Conservation (phyloP, 2,329 filamentous ascomycete genomes). For the Madurella fahalii region DNA sequence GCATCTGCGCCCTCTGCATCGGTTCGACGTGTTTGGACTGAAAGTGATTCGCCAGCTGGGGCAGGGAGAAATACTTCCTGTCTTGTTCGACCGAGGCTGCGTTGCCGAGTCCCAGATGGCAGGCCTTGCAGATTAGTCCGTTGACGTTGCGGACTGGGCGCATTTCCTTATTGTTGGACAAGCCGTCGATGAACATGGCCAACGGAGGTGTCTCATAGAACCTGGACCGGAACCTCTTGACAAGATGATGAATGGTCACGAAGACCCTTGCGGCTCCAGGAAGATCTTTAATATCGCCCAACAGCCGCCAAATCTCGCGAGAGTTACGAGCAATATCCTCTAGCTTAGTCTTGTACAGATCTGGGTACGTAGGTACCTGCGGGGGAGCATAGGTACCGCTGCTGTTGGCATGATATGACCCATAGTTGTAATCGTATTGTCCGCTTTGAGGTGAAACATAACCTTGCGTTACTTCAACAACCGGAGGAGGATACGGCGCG, state of each 20-base stretch:
- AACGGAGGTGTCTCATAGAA: constrained; percentile 57
- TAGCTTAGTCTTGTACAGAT: constrained; percentile 44
- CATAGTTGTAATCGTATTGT: constrained; percentile 23
- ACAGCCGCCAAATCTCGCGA: constrained; percentile 59
- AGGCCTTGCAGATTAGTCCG: constrained; percentile 53
- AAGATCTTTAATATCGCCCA: constrained; percentile 57
- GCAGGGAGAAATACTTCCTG: constrained; percentile 48
- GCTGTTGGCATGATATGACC: constrained; percentile 25
- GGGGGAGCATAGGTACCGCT: constrained; percentile 11
- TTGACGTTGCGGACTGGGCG: constrained; percentile 52
- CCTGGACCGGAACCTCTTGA: constrained; percentile 51
- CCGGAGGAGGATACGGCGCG: constrained; percentile 6
- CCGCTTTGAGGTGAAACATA: constrained; percentile 16
- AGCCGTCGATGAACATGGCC: constrained; percentile 54
- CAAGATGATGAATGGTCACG: constrained; percentile 60
- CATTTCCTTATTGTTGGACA: constrained; percentile 55
- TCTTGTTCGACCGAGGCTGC: constrained; percentile 29
- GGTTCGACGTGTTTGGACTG: constrained; percentile 41
- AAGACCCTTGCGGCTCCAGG: constrained; percentile 59
- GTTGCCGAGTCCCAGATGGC: constrained; percentile 37
- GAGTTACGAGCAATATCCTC: constrained; percentile 52
- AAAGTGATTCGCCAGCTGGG: constrained; percentile 58
- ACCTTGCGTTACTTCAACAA: constrained; percentile 1
- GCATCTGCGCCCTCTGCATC: constrained; percentile 13
- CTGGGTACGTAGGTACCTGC: constrained; percentile 31